These are phyloP conservation scores for Suhomyces anneliseae DNA, from an alignment of 1,139 yeast species.

Conservation along the genomic window DNA sequence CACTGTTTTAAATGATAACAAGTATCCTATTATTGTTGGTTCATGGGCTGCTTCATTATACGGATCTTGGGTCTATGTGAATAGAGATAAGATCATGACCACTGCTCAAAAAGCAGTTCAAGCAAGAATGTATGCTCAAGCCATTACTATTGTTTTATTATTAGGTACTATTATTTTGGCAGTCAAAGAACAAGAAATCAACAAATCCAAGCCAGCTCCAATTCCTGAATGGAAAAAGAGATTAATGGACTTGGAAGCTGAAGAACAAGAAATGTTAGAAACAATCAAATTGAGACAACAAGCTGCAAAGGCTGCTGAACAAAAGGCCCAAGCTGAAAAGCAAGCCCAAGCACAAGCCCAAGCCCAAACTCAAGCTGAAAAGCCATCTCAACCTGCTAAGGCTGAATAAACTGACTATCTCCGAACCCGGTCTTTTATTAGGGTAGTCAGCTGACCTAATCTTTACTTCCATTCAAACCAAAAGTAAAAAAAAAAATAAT, in stretches of 20 bases:
- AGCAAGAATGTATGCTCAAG: slow-evolving; percentile 94
- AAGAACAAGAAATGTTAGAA: slow-evolving; percentile 14
- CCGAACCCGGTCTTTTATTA: too few relatives aligned
- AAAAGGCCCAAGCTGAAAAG: too few relatives aligned
- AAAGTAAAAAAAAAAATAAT: too few relatives aligned
- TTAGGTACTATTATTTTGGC: slow-evolving; percentile 64
- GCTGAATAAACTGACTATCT: too few relatives aligned
- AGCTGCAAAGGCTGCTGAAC: neutral
- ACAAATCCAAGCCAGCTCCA: slow-evolving; percentile 34
- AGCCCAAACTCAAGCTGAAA: too few relatives aligned
- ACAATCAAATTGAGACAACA: neutral
- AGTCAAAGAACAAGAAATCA: slow-evolving; percentile 59
- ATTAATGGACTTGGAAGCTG: slow-evolving; percentile 26
- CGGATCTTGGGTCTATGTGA: slow-evolving; percentile 78
- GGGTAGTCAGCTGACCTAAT: too few relatives aligned
- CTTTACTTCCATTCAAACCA: too few relatives aligned
- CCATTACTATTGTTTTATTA: slow-evolving; percentile 63
- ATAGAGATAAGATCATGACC: slow-evolving; percentile 75
- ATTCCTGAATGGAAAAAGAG: slow-evolving; percentile 42
- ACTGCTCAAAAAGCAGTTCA: slow-evolving; percentile 84
- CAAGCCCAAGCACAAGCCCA: too few relatives aligned
- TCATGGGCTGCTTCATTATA: slow-evolving; percentile 87
- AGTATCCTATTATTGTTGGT: slow-evolving; percentile 71
- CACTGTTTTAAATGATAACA: slow-evolving; percentile 52
- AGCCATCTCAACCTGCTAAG: too few relatives aligned